phyloP scores from a whole-genome alignment of 345 rosid species.

The Fremontodendron californicum region DNA sequence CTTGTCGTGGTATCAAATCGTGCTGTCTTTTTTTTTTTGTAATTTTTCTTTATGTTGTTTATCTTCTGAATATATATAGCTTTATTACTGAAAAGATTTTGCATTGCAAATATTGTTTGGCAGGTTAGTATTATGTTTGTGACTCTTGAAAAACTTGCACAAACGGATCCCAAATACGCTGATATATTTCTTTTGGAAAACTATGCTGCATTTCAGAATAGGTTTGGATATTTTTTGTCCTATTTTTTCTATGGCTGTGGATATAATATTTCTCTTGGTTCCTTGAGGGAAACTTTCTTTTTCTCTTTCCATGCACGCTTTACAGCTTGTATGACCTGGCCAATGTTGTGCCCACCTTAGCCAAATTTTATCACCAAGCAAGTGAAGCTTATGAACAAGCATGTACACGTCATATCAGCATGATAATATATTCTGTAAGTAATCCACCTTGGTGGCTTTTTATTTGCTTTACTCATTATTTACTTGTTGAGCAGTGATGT shows the following conservation, averaged over 20 bases:
- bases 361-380: conserved; percentile 98
- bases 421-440: conserved; percentile 89
- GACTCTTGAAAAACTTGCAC: conserved; percentile 88
- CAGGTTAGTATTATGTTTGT: conserved; percentile 90
- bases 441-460: conserved; percentile 6
- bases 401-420: conserved; percentile 86
- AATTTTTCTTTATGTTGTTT: not conserved
- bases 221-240: conserved; percentile 33
- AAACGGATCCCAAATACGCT: conserved; percentile 83
- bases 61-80: not conserved
- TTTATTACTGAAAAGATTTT: not conserved
- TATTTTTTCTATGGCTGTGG: not conserved
- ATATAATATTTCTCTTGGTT: not conserved
- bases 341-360: conserved; percentile 89
- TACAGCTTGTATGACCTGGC: conserved; percentile 94
- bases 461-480: not conserved
- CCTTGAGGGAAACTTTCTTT: not conserved
- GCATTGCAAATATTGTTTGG: conserved; percentile 25
- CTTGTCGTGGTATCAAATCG: not conserved
- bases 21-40: not conserved
- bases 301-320: not conserved
- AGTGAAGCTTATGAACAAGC: conserved; percentile 98
- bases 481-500: not conserved
- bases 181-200: conserved; percentile 90
- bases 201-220: conserved; percentile 96